Evolutionary conservation across 2,329 filamentous ascomycete species (phyloP).

Genomic region (Dactylellina drechsleri): DNA sequence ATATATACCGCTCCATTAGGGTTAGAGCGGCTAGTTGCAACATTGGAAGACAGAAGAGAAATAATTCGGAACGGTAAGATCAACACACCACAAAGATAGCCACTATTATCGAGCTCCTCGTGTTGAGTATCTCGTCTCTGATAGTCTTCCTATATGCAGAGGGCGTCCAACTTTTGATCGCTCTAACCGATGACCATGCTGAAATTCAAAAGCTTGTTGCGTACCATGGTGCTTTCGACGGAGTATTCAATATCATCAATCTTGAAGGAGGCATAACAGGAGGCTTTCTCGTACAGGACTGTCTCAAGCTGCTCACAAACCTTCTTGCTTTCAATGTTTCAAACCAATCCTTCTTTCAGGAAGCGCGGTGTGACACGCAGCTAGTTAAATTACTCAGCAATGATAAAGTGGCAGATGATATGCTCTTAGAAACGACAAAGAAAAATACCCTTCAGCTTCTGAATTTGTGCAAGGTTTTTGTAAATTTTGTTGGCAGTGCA

Average conservation of each 20-base stretch:
- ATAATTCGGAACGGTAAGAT: constrained; percentile 78
- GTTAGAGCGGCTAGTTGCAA: constrained; percentile 83
- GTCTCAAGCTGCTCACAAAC: constrained; percentile 88
- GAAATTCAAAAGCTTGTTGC: constrained; percentile 96
- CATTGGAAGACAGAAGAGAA: constrained; percentile 85
- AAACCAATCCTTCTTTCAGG: constrained; percentile 92
- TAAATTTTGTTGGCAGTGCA: constrained; percentile 80
- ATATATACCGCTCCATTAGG: constrained; percentile 88
- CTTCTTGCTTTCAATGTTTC: constrained; percentile 85
- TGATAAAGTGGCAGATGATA: constrained; percentile 12
- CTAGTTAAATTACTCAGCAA: constrained; percentile 74
- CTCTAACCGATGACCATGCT: constrained; percentile 83
- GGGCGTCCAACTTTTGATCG: constrained; percentile 84
- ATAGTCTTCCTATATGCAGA: constrained; percentile 64
- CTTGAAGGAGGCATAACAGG: constrained; percentile 86
- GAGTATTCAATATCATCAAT: constrained; percentile 82
- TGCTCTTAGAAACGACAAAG: constrained; percentile 73
- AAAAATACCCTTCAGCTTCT: constrained; percentile 92
- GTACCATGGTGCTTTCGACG: constrained; percentile 92
- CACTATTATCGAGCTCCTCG: constrained; percentile 13
- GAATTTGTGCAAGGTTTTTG: constrained; percentile 84
- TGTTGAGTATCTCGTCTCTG: constrained; percentile 55
- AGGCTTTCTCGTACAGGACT: constrained; percentile 89
- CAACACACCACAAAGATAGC: not conserved
- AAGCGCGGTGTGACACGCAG: constrained; percentile 82